Evolutionary conservation across 1,284 basidiomycete genomes (phyloP).

Genomic region (Prillingera fragicola): DNA sequence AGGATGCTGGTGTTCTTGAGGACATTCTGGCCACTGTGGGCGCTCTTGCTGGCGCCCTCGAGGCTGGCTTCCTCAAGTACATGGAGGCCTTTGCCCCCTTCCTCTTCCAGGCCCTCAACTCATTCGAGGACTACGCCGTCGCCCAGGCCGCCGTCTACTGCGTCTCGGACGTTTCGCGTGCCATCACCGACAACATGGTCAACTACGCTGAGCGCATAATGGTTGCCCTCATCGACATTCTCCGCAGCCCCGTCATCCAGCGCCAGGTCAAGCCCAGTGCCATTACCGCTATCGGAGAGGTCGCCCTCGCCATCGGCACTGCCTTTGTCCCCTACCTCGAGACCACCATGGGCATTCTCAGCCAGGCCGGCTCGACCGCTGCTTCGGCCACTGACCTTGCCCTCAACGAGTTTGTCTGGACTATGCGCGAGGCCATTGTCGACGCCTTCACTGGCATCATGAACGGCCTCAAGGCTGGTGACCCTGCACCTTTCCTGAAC

Average conservation of each 20-base stretch:
- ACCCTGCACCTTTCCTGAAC: conserved; percentile 57
- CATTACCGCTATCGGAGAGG: conserved; percentile 91
- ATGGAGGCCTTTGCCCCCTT: conserved; percentile 84
- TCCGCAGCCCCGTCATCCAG: conserved; percentile 85
- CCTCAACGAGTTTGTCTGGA: conserved; percentile 72
- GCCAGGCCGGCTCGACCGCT: conserved; percentile 80
- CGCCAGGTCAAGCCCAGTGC: conserved; percentile 95
- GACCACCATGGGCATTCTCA: conserved; percentile 84
- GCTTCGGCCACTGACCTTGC: conserved; percentile 60
- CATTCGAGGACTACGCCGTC: conserved; percentile 91
- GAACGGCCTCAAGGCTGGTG: conserved; percentile 77
- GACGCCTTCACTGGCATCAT: conserved; percentile 96
- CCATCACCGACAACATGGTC: conserved; percentile 73
- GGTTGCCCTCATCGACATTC: conserved; percentile 81
- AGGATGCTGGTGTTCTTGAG: conserved; percentile 92
- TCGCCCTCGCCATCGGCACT: conserved; percentile 84
- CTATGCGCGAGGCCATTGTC: conserved; percentile 87
- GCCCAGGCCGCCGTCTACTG: conserved; percentile 94
- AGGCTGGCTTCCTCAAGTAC: conserved; percentile 79
- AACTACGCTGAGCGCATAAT: conserved; percentile 85
- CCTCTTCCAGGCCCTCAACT: conserved; percentile 82
- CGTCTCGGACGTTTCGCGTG: conserved; percentile 90
- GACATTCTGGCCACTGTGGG: conserved; percentile 95
- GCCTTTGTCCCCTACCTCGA: conserved; percentile 84
- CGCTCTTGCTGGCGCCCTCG: conserved; percentile 73